Base-by-base conservation (phyloP, 257 asterid genomes). In the Echites panduratus region DNA sequence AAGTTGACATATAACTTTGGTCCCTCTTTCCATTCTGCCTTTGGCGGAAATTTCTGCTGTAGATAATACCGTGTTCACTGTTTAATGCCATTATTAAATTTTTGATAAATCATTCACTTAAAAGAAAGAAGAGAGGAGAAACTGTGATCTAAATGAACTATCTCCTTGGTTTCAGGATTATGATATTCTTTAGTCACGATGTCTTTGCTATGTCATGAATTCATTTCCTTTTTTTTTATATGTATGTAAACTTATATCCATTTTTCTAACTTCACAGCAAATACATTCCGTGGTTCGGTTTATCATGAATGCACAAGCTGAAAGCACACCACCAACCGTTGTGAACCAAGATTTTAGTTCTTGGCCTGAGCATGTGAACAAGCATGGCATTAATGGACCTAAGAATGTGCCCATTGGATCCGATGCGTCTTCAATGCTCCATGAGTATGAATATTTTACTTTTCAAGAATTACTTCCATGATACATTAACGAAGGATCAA, bases 201-300 rank as follows among this genome's bases (percentile, higher is more conserved):
- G 7, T 22, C 7, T 29, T 27, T 48, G 44, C 24, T 8, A 2
- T 9, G 7, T 9, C 49, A 45, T 27, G 40, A 48, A 35, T 52
- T 17, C 7, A 0, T 41, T 20, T 7, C 9, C 52, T 22, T 13
- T 29, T 38, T 3, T 20, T 5, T 27, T 29, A 20, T 48, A 47
- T 22, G 12, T 50, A 52, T 52, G 6, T 62, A 62, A 61, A 61
- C 6, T 62, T 29, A 0, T 22, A n/a, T 1, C 0, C 26, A 1
- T 35, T 0, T 5, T 50, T 52, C 71, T 12, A 65, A 45, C 8
- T 38, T 10, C 43, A 58, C 49, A 90, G 95, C 88, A 88, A 84
- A 86, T 90, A 81, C 84, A 85, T 71, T 82, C 92, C 66, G 89
- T 86, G 77, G 87, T 84, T 27, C 95, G 82, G 44, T 88, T 81